A percentile compares a stretch with the other conserved stretches of the same genome.
phyloP scores from a whole-genome alignment of 75 land plant genomes.

The Adiantum capillusveneris region DNA sequence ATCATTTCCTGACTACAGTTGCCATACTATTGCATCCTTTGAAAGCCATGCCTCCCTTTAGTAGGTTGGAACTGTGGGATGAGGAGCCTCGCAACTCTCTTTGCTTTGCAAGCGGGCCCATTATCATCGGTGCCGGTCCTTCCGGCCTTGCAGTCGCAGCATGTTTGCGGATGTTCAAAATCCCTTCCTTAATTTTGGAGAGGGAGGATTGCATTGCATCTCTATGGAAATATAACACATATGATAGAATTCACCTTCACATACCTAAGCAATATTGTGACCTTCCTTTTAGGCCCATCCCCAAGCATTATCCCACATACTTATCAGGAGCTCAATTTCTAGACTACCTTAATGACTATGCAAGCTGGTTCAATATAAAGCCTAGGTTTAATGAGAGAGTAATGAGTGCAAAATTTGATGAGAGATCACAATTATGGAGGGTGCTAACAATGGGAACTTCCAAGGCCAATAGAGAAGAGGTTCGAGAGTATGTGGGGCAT shows the following conservation, averaged over 20 bases:
- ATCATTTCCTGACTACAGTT: no score
- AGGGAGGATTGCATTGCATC: constrained; percentile 63
- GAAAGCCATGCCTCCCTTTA: neutral
- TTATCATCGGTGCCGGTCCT: constrained; percentile 60
- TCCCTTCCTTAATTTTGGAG: constrained; percentile 49
- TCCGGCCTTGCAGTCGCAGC: constrained; percentile 66
- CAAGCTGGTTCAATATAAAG: constrained; percentile 17
- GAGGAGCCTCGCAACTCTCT: constrained; percentile 4
- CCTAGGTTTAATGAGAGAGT: constrained; percentile 30
- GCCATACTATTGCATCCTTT: no score
- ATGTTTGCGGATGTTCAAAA: constrained; percentile 33
- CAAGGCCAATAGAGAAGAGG: neutral
- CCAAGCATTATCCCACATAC: constrained; percentile 51
- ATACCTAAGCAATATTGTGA: constrained; percentile 69
- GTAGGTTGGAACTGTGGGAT: neutral
- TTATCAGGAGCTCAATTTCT: constrained; percentile 44
- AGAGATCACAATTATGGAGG: constrained; percentile 10
- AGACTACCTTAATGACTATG: constrained; percentile 45
- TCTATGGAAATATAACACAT: constrained; percentile 55
- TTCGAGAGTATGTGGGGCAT: constrained; percentile 34
- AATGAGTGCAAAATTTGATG: constrained; percentile 25
- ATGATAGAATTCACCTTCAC: constrained; percentile 71
- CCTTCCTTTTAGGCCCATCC: constrained; percentile 52
- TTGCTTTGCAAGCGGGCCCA: constrained; percentile 7
- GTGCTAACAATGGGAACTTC: constrained; percentile 6